Evolutionary conservation across 129 eudicot species (phyloP).

Genomic region (Logfia minima): DNA sequence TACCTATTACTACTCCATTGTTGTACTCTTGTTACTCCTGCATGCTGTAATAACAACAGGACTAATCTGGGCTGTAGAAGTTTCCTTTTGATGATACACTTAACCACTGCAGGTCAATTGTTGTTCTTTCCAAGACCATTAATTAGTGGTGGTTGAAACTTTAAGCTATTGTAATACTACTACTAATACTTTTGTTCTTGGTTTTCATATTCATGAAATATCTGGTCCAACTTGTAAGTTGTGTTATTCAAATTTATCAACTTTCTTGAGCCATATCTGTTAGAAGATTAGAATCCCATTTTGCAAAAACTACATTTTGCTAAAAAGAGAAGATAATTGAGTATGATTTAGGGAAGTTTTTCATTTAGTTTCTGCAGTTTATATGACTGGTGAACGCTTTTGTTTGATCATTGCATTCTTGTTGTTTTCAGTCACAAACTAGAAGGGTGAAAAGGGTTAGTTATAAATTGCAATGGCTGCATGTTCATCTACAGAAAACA

Average conservation of each 20-base stretch:
- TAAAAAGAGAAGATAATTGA: too few species aligned
- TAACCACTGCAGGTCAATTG: too few species aligned
- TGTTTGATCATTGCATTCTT: neutral
- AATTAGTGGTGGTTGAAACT: neutral
- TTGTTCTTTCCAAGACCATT: neutral
- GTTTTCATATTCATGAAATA: neutral
- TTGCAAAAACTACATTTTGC: too few species aligned
- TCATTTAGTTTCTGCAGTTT: too few species aligned
- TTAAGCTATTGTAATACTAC: neutral
- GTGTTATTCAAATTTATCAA: too few species aligned
- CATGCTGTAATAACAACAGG: neutral
- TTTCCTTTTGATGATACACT: too few species aligned
- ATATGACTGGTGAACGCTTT: too few species aligned
- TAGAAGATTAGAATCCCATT: neutral
- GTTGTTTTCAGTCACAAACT: too few species aligned
- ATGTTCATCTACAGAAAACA: neutral
- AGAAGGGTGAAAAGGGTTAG: too few species aligned
- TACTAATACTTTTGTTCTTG: neutral
- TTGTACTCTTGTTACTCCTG: neutral
- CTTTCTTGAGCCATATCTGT: too few species aligned
- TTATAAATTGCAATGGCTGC: neutral
- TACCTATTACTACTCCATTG: neutral
- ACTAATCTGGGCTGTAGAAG: neutral
- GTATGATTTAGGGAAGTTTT: too few species aligned
- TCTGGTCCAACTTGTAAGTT: too few species aligned